These are phyloP conservation scores for Adiantum capillusveneris DNA, from an alignment of 75 land plant genomes.

Conservation along the genomic window DNA sequence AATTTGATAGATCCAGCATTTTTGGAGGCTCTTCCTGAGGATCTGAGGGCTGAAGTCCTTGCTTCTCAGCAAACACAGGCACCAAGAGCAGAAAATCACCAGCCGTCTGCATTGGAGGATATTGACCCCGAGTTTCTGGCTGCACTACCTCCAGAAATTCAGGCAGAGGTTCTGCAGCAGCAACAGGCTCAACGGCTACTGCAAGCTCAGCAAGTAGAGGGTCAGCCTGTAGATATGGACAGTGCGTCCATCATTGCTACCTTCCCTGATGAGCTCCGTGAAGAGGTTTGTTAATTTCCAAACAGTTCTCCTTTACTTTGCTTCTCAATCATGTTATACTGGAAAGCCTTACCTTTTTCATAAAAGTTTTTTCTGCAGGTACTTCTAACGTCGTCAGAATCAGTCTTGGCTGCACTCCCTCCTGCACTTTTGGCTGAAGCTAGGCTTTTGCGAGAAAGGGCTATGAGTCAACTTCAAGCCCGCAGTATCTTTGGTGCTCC, in stretches of 20 bases:
- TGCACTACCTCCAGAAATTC: conserved; percentile 96
- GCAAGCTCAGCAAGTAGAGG: conserved; percentile 75
- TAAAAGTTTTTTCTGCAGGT: conserved; percentile 72
- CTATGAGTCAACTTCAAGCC: conserved; percentile 64
- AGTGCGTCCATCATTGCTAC: conserved; percentile 98
- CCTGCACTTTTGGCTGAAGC: conserved; percentile 95
- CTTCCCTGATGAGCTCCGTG: conserved; percentile 90
- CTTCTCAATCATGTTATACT: too few relatives aligned
- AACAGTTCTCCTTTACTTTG: background rate
- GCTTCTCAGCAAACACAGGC: conserved; percentile 81
- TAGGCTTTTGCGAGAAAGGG: conserved; percentile 82
- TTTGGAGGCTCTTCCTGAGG: conserved; percentile 95
- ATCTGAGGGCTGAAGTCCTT: conserved; percentile 89
- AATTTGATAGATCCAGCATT: conserved; percentile 89
- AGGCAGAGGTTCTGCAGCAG: conserved; percentile 93
- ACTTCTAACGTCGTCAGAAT: conserved; percentile 86
- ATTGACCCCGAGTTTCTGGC: conserved; percentile 99
- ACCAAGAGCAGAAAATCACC: conserved; percentile 37
- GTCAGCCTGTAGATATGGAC: conserved; percentile 98
- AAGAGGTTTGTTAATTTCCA: conserved; percentile 57
- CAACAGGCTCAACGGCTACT: conserved; percentile 72
- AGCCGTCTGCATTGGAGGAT: conserved; percentile 66
- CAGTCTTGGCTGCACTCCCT: conserved; percentile 71
- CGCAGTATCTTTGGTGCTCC: conserved; percentile 67
- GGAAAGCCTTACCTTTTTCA: too few relatives aligned